Base-by-base conservation (phyloP, 352 stramenopile genomes). In the Globisporangium echinulatum region DNA sequence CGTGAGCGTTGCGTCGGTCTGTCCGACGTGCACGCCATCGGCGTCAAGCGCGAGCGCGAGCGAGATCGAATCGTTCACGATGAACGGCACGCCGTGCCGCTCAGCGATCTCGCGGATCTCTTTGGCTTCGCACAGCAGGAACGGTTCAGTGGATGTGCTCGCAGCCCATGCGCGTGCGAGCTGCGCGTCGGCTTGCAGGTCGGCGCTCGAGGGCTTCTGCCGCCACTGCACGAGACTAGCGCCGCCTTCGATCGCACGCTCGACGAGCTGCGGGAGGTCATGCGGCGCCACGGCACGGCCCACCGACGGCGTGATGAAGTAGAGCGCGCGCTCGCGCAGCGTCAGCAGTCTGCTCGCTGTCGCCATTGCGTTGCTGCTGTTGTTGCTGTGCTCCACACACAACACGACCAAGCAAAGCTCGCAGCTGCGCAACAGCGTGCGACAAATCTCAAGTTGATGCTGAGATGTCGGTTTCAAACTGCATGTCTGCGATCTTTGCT, bases 291-390 rank as follows among this genome's bases (percentile, higher is more conserved):
- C 40, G 37, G 61, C 59, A 48, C 43, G 46, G 14, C 71, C 67
- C 7, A 77, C 65, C 1, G 74, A 79, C 36, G 77, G 77, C 43
- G 77, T 87, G 67, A 87, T 82, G 71, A 85, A 83, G 67, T 87
- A 87, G 52, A 87, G 74, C 63, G 54, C 48, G 25, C 67, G 71
- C 19, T 36, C 51, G 1, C 52, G 58, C 37, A 53, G 38, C 15
- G 15, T 48, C 58, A 54, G 54, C 17, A 15, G 7, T 43, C 14
- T 11, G 44, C 14, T 13, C 38, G 36, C 56, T 9, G n/a, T 6
- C 36, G 55, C 19, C 40, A 19, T 48, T 25, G 51, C 43, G 38
- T 17, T 15, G 43, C n/a, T 48, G 15, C 43, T 17, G 43, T 1
- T 47, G 40, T 6, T 17, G 43, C 11, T 47, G 40, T 15, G 11